phyloP scores from a whole-genome alignment of 345 rosid species.

The Melaleuca quinquenervia region DNA sequence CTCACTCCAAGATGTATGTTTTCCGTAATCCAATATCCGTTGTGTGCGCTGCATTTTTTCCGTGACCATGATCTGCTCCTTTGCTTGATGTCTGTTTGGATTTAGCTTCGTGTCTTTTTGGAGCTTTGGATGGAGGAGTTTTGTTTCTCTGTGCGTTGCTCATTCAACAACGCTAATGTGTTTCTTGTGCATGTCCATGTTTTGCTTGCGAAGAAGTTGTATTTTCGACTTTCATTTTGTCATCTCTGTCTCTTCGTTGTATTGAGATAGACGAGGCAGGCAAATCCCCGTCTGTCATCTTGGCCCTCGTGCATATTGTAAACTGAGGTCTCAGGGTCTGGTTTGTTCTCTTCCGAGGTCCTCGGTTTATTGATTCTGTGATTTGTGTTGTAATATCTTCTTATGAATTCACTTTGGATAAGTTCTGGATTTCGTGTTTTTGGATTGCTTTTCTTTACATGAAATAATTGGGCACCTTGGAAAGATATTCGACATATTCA shows the following conservation, averaged over 20 bases:
- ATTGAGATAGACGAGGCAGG: not conserved
- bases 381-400: not conserved
- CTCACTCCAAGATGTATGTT: constrained; percentile 61
- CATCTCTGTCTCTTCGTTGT: not conserved
- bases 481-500: not conserved
- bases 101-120: not conserved
- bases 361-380: not conserved
- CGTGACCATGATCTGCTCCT: not conserved
- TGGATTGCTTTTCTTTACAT: not conserved
- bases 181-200: not conserved
- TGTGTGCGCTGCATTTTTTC: not conserved
- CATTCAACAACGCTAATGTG: not conserved
- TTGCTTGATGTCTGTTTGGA: not conserved
- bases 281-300: not conserved
- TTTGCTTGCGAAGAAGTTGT: not conserved
- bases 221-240: not conserved
- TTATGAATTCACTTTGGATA: not conserved
- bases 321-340: not conserved
- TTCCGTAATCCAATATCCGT: constrained; percentile 10
- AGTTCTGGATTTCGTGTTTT: not conserved
- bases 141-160: not conserved
- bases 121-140: not conserved
- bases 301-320: not conserved
- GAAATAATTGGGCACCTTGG: not conserved
- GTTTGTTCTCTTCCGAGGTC: not conserved